phyloP scores from a whole-genome alignment of 2,329 filamentous ascomycete species.

The Aspergillus hortae region DNA sequence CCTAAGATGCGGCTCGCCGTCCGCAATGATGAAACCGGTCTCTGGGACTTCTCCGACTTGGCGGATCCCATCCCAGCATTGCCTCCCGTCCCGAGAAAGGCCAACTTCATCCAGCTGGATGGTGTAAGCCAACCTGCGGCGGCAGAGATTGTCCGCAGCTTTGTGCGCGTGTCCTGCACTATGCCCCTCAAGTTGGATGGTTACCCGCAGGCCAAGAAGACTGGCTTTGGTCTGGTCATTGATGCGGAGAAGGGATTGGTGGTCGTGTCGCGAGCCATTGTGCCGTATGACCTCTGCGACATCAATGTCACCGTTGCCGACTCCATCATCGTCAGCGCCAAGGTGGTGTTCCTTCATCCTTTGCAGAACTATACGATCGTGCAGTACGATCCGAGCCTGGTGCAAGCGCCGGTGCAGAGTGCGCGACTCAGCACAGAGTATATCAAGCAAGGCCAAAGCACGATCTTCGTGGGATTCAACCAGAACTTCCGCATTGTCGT shows the following conservation, averaged over 20 bases:
- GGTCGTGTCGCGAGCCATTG: conserved; percentile 86
- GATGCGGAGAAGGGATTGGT: conserved; percentile 95
- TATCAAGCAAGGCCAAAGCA: conserved; percentile 89
- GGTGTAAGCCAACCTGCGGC: conserved; percentile 84
- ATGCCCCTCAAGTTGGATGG: conserved; percentile 97
- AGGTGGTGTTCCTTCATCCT: conserved; percentile 92
- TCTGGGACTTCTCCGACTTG: conserved; percentile 93
- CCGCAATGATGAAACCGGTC: conserved; percentile 80
- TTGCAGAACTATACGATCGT: conserved; percentile 95
- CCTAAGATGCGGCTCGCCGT: conserved; percentile 90
- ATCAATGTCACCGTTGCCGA: conserved; percentile 95
- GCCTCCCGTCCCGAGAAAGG: conserved; percentile 68
- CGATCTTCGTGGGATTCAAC: conserved; percentile 98
- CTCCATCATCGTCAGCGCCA: conserved; percentile 89
- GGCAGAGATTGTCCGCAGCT: conserved; percentile 90
- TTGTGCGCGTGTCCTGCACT: conserved; percentile 86
- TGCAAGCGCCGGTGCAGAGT: conserved; percentile 89
- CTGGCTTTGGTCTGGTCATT: conserved; percentile 94
- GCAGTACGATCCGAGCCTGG: conserved; percentile 87
- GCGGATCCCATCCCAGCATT: conserved; percentile 74
- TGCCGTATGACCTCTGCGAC: conserved; percentile 95
- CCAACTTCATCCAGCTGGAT: conserved; percentile 87
- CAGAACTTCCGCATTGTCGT: conserved; percentile 91
- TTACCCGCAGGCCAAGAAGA: conserved; percentile 92
- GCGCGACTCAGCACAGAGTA: conserved; percentile 76